phyloP scores from a whole-genome alignment of 345 rosid genomes.

The Ceriops zippeliana region DNA sequence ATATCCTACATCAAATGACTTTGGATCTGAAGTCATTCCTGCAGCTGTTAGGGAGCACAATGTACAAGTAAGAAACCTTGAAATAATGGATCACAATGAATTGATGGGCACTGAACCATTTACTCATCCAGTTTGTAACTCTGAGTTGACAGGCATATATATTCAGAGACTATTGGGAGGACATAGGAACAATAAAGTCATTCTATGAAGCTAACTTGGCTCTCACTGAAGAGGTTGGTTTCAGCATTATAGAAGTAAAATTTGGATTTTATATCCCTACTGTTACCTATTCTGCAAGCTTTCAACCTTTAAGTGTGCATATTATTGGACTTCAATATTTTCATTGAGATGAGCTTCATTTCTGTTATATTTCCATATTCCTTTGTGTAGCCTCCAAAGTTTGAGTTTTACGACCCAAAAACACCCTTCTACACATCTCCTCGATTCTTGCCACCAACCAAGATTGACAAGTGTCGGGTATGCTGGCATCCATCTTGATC shows the following conservation, averaged over 20 bases:
- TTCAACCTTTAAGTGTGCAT: too few relatives aligned
- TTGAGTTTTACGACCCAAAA: slow-evolving; percentile 81
- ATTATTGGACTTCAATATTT: neutral
- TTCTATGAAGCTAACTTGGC: slow-evolving; percentile 93
- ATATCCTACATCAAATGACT: slow-evolving; percentile 82
- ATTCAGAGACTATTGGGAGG: slow-evolving; percentile 92
- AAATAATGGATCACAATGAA: neutral
- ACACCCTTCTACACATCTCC: slow-evolving; percentile 96
- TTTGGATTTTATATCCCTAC: slow-evolving; percentile 3
- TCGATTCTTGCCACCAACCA: slow-evolving; percentile 80
- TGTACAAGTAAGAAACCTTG: slow-evolving; percentile 55
- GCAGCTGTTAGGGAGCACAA: slow-evolving; percentile 75
- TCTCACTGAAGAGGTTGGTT: slow-evolving; percentile 77
- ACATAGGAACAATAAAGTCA: slow-evolving; percentile 83
- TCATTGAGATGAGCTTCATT: neutral
- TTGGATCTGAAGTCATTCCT: slow-evolving; percentile 93
- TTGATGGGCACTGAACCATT: neutral
- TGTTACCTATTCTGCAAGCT: neutral
- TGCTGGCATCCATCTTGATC: slow-evolving; percentile 12
- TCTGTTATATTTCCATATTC: neutral
- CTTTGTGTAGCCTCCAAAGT: slow-evolving; percentile 58
- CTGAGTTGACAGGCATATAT: slow-evolving; percentile 53
- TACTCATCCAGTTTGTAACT: neutral
- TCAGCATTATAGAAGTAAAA: neutral
- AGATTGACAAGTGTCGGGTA: slow-evolving; percentile 79